Evolutionary conservation across 306 rosid species (phyloP).

Genomic region (Luffa aegyptiaca): DNA sequence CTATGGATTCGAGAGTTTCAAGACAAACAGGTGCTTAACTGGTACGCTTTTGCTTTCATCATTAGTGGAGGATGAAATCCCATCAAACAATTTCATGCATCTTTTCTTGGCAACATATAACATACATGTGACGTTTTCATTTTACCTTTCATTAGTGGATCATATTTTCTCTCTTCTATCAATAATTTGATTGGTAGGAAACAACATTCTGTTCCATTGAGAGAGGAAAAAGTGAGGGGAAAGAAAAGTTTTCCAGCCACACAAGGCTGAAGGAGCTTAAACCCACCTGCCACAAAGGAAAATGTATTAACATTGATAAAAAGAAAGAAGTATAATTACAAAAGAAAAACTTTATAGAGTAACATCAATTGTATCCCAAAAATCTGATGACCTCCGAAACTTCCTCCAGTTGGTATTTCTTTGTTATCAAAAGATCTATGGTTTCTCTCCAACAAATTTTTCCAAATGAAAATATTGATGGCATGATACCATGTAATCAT

Average conservation of each 20-base stretch:
- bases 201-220: not conserved
- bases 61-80: slow-evolving; percentile 25
- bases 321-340: not conserved
- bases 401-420: not conserved
- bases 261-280: not conserved
- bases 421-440: not conserved
- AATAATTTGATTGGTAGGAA: not conserved
- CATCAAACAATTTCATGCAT: not conserved
- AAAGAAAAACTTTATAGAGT: not conserved
- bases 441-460: not conserved
- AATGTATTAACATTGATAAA: not conserved
- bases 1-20: slow-evolving; percentile 99
- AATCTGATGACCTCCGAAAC: not conserved
- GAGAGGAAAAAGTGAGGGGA: not conserved
- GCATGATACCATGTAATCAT: not conserved
- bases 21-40: slow-evolving; percentile 96
- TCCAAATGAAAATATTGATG: not conserved
- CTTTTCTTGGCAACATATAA: not conserved
- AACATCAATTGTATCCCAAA: not conserved
- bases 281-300: not conserved
- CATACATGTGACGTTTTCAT: not conserved
- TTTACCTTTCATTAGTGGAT: not conserved
- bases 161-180: not conserved
- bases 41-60: slow-evolving; percentile 44
- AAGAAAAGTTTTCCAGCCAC: not conserved